phyloP scores from a whole-genome alignment of 345 rosid species.

The Bretschneidera sinensis region DNA sequence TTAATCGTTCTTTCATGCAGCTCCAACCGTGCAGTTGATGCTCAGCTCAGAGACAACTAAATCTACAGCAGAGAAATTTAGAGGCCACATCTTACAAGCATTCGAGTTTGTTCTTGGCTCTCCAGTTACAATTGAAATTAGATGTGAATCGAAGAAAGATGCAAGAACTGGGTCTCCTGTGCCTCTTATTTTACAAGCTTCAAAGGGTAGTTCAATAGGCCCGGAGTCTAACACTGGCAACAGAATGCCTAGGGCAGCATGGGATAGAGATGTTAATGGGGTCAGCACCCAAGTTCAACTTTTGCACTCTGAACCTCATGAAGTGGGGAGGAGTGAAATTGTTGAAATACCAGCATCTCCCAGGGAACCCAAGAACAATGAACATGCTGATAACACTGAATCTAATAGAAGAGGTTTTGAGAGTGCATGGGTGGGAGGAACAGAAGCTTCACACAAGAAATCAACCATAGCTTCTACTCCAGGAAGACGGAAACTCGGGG shows the following conservation, averaged over 20 bases:
- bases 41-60: conserved; percentile 61
- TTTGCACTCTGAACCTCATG: conserved; percentile 19
- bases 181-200: too few relatives aligned
- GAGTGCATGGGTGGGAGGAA: conserved; percentile 20
- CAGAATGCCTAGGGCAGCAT: conserved; percentile 17
- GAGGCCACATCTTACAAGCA: conserved; percentile 63
- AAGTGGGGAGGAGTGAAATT: conserved; percentile 58
- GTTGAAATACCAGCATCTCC: conserved; percentile 61
- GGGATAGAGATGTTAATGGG: conserved; percentile 4
- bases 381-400: conserved; percentile 27
- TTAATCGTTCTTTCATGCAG: conserved; percentile 39
- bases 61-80: conserved; percentile 65
- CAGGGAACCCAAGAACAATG: conserved; percentile 23
- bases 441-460: conserved; percentile 25
- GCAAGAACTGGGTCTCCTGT: conserved; percentile 20
- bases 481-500: conserved; percentile 44
- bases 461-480: conserved; percentile 17
- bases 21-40: conserved; percentile 77
- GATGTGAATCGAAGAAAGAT: conserved; percentile 56
- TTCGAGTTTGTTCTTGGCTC: conserved; percentile 81
- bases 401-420: conserved; percentile 27
- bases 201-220: conserved; percentile 31
- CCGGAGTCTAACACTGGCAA: conserved; percentile 17
- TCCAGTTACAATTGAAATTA: conserved; percentile 71
- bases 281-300: conserved; percentile 16